Percentiles rank a stretch among this genome's conserved stretches.
phyloP scores from a whole-genome alignment of 2,329 filamentous ascomycete genomes.

The Aquanectria penicillioides region DNA sequence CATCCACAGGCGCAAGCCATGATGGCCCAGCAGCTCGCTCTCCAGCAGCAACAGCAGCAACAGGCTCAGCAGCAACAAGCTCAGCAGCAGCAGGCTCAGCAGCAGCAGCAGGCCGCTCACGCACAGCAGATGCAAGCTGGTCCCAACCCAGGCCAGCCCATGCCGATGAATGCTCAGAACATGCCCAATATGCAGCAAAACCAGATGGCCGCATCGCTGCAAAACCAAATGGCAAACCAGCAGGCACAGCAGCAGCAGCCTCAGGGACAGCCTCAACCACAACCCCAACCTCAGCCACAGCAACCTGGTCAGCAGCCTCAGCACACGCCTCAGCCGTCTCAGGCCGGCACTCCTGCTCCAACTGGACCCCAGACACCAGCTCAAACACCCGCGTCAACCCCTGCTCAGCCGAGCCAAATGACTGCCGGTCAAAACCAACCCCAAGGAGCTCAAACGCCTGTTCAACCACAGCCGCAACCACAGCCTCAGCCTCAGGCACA shows the following conservation, averaged over 20 bases:
- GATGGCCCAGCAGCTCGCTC: slow-evolving; percentile 54
- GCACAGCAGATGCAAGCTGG: slow-evolving; percentile 53
- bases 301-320: slow-evolving; percentile 56
- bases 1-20: slow-evolving; percentile 50
- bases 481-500: slow-evolving; percentile 49
- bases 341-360: slow-evolving; percentile 53
- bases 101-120: slow-evolving; percentile 50
- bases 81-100: slow-evolving; percentile 42
- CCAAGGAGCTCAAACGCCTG: slow-evolving; percentile 48
- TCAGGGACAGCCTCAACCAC: slow-evolving; percentile 38
- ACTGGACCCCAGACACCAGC: slow-evolving; percentile 59
- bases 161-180: slow-evolving; percentile 59
- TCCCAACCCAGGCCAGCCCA: slow-evolving; percentile 57
- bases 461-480: slow-evolving; percentile 46
- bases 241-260: slow-evolving; percentile 44
- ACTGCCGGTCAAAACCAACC: slow-evolving; percentile 48
- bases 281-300: slow-evolving; percentile 40
- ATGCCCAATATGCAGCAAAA: slow-evolving; percentile 57
- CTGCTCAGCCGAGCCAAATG: slow-evolving; percentile 46
- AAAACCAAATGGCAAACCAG: slow-evolving; percentile 45
- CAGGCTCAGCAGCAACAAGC: slow-evolving; percentile 23
- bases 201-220: slow-evolving; percentile 48
- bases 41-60: slow-evolving; percentile 50
- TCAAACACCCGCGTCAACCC: slow-evolving; percentile 55
- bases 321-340: slow-evolving; percentile 56